Evolutionary conservation across 1,139 yeast species (phyloP).

Genomic region (Geotrichum restrictum): DNA sequence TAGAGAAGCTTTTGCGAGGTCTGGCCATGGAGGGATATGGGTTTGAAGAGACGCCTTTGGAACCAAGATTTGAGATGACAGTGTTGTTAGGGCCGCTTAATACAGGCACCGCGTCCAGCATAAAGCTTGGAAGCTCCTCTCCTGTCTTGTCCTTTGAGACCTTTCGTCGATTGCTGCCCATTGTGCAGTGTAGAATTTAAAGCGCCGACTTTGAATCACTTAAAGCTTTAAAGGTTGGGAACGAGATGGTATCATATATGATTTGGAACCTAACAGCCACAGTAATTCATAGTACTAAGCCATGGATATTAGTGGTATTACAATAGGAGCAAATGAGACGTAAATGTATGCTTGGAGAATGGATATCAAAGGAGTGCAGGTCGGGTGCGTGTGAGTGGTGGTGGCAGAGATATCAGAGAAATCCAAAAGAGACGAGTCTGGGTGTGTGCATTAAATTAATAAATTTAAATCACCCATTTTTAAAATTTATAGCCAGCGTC

Average conservation of each 20-base stretch:
- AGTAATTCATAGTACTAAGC: background rate
- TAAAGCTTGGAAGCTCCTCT: conserved; percentile 36
- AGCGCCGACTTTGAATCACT: background rate
- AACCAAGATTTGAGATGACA: conserved; percentile 19
- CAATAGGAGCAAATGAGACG: background rate
- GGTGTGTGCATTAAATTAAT: background rate
- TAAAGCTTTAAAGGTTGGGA: background rate
- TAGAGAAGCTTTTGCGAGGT: conserved; percentile 24
- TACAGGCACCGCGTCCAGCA: conserved; percentile 36
- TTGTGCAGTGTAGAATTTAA: background rate
- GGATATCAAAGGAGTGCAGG: background rate
- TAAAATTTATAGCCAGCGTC: too few relatives aligned
- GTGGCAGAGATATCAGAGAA: background rate
- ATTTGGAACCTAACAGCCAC: background rate
- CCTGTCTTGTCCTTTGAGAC: conserved; percentile 11
- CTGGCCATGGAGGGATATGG: conserved; percentile 39
- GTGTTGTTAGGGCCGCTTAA: conserved; percentile 19
- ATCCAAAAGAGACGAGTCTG: background rate
- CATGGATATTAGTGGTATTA: background rate
- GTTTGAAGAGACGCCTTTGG: conserved; percentile 23
- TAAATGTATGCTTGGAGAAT: too few relatives aligned
- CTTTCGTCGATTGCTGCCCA: conserved; percentile 8
- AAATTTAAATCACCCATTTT: too few relatives aligned
- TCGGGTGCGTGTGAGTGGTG: too few relatives aligned
- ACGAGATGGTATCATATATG: background rate